A percentile compares a stretch with the other conserved stretches of the same genome.
phyloP scores from a whole-genome alignment of 1,139 yeast species.

The Kurtzmaniella quercitrusa region DNA sequence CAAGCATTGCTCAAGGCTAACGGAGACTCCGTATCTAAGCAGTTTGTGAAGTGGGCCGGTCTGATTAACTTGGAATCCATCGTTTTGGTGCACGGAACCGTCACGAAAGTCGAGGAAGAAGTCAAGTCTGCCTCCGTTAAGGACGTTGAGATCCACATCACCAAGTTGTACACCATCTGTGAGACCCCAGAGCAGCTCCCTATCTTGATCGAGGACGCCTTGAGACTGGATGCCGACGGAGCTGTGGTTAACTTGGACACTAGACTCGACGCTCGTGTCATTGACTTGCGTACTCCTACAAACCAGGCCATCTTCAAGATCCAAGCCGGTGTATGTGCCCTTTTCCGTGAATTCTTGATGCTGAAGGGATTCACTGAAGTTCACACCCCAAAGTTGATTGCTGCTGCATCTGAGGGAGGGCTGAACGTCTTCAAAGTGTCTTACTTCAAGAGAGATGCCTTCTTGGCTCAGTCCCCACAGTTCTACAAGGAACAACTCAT shows the following conservation, averaged over 20 bases:
- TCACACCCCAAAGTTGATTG: constrained; percentile 93
- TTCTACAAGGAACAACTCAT: constrained; percentile 95
- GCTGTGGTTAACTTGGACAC: constrained; percentile 88
- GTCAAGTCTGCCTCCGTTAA: constrained; percentile 90
- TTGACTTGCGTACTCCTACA: constrained; percentile 93
- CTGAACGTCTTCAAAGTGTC: constrained; percentile 90
- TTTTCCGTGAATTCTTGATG: constrained; percentile 84
- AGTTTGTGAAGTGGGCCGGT: constrained; percentile 96
- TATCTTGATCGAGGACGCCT: constrained; percentile 90
- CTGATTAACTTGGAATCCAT: constrained; percentile 82
- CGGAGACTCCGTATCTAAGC: constrained; percentile 67
- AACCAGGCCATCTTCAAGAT: constrained; percentile 96
- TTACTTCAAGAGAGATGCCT: constrained; percentile 90
- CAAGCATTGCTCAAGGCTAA: constrained; percentile 80
- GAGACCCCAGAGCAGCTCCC: constrained; percentile 94
- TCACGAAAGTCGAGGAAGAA: constrained; percentile 78
- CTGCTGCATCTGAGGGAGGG: constrained; percentile 97
- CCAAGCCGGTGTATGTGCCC: constrained; percentile 80
- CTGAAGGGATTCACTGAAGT: constrained; percentile 75
- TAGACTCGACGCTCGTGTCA: constrained; percentile 89
- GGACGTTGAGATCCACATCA: constrained; percentile 79
- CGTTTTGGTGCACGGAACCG: constrained; percentile 84
- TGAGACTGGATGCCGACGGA: constrained; percentile 82
- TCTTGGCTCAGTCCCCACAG: constrained; percentile 97
- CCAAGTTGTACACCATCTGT: constrained; percentile 69